Percentiles rank a stretch among this genome's conserved stretches.
These are phyloP conservation scores for Psilocybe cubensis DNA, from an alignment of 768 basidiomycete genomes.

Conservation along the genomic window DNA sequence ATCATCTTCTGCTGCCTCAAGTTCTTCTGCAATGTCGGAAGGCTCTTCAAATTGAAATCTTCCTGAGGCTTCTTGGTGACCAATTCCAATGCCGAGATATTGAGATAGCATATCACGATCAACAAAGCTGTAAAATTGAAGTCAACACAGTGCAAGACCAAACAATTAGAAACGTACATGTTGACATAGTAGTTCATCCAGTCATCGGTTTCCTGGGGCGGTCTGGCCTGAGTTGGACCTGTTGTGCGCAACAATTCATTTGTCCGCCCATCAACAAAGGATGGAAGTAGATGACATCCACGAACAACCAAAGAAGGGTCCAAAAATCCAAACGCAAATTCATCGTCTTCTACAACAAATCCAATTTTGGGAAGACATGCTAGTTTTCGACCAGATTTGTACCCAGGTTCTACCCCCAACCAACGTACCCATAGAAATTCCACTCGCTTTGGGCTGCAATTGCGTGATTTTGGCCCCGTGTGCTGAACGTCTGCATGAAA, in stretches of 20 bases:
- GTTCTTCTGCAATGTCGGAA: background rate
- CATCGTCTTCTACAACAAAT: conserved; percentile 31
- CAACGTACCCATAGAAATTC: conserved; percentile 47
- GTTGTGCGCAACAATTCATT: background rate
- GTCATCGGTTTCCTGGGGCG: conserved; percentile 7
- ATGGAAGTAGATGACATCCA: conserved; percentile 36
- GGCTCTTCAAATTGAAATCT: too few relatives aligned
- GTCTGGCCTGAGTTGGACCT: conserved; percentile 2
- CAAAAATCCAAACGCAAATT: conserved; percentile 35
- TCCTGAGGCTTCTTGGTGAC: background rate
- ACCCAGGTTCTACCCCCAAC: conserved; percentile 31
- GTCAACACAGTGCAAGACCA: background rate
- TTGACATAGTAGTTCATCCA: conserved; percentile 39
- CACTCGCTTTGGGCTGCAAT: conserved; percentile 22
- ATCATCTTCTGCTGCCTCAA: background rate
- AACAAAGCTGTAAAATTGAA: conserved; percentile 31
- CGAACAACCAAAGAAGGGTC: conserved; percentile 35
- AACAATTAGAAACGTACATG: conserved; percentile 31
- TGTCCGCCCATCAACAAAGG: conserved; percentile 27
- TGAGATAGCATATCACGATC: conserved; percentile 43
- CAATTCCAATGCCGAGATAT: conserved; percentile 13
- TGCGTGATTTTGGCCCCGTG: conserved; percentile 8
- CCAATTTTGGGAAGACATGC: conserved; percentile 38
- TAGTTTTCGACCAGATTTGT: conserved; percentile 26
- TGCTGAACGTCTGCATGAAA: conserved; percentile 24